Evolutionary conservation across 2,329 filamentous ascomycete species (phyloP).

Genomic region (Aspergillus oerlinghausenensis): DNA sequence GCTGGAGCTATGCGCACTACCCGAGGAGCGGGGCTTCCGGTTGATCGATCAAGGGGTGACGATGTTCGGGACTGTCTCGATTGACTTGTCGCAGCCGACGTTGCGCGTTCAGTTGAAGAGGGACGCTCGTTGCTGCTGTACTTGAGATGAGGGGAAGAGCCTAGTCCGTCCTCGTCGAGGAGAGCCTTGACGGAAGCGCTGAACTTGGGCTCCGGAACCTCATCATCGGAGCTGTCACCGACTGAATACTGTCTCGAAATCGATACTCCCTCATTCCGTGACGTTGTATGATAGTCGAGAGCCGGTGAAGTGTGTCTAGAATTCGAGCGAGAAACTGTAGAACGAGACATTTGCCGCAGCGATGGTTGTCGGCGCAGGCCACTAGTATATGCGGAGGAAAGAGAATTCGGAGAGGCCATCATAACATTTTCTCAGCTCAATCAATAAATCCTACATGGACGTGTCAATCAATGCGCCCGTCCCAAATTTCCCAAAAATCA

Average conservation of each 20-base stretch:
- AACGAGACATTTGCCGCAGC: constrained; percentile 35
- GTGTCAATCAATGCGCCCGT: constrained; percentile 12
- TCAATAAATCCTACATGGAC: constrained; percentile 11
- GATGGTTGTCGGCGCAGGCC: constrained; percentile 31
- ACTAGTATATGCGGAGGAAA: constrained; percentile 33
- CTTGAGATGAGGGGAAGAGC: constrained; percentile 46
- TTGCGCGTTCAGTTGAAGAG: constrained; percentile 21
- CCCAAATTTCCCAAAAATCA: not conserved
- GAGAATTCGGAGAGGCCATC: constrained; percentile 36
- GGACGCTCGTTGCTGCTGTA: constrained; percentile 22
- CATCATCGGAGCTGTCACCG: constrained; percentile 90
- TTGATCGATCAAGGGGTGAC: constrained; percentile 35
- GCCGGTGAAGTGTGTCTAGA: constrained; percentile 32
- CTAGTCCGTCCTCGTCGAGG: constrained; percentile 51
- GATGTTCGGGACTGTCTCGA: constrained; percentile 31
- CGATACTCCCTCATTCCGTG: constrained; percentile 16
- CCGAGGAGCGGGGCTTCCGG: constrained; percentile 40
- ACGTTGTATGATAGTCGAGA: constrained; percentile 14
- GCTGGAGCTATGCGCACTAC: constrained; percentile 37
- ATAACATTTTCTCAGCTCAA: constrained; percentile 12
- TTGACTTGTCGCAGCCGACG: constrained; percentile 24
- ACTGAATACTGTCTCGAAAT: constrained; percentile 38
- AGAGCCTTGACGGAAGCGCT: constrained; percentile 88
- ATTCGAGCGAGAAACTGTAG: constrained; percentile 31
- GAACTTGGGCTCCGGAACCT: constrained; percentile 85